phyloP scores from a whole-genome alignment of 192 early-diverging fungal genomes.

The Hyaloraphidium curvatum region DNA sequence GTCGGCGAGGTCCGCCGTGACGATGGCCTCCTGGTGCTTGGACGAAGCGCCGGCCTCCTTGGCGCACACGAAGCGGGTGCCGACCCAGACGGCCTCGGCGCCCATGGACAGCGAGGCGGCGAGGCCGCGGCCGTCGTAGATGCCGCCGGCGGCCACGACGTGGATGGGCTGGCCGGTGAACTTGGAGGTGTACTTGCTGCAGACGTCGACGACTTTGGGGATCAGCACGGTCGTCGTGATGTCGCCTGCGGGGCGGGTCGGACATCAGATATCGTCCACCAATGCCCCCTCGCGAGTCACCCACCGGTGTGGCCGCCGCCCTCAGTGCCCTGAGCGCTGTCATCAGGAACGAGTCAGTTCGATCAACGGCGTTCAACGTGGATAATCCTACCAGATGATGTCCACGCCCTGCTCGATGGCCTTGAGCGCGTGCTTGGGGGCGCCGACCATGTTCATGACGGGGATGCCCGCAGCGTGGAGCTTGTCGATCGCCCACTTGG shows the following conservation, averaged over 20 bases:
- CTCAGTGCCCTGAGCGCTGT: conserved; percentile 24
- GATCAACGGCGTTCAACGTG: no score
- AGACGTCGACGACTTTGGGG: conserved; percentile 23
- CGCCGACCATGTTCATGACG: conserved; percentile 7
- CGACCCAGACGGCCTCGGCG: conserved; percentile 26
- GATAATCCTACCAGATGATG: conserved; percentile 8
- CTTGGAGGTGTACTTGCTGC: conserved; percentile 12
- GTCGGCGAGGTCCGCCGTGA: conserved; percentile 17
- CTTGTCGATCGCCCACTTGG: conserved; percentile 22
- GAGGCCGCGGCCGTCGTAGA: conserved; percentile 17
- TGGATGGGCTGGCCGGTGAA: conserved; percentile 19
- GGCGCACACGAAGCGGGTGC: conserved; percentile 22
- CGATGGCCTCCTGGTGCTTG: conserved; percentile 20
- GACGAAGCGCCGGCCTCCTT: conserved; percentile 22
- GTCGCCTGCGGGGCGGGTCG: background rate
- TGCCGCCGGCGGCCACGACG: conserved; percentile 25
- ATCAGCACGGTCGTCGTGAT: conserved; percentile 18
- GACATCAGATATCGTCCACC: background rate
- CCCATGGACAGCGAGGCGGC: conserved; percentile 19
- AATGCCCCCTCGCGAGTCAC: background rate
- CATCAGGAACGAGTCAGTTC: no score
- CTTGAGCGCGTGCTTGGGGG: conserved; percentile 22
- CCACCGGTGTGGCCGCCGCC: conserved; percentile 26
- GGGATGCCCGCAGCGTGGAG: conserved; percentile 21
- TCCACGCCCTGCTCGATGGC: conserved; percentile 22